Evolutionary conservation across 2,329 filamentous ascomycete genomes (phyloP), one percentile per base, ranked within the genome.

Genomic region (Neonectria neomacrospora): DNA sequence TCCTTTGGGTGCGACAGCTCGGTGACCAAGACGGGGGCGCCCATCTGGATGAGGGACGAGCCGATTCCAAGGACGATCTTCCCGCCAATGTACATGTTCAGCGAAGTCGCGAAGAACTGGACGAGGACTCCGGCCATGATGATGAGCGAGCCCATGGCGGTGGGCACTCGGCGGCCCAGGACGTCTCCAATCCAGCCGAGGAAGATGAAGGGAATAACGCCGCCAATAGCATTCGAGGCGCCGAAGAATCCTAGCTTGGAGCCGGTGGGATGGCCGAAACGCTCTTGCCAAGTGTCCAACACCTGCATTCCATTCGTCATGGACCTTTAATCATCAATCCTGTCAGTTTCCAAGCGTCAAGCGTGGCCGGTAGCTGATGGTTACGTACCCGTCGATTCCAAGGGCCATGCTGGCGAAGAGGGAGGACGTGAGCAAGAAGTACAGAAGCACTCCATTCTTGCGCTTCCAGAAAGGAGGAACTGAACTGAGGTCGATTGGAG

Each of bases 381-480:
- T 2, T n/a, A 74, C 77, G 67, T 71, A 79, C 65, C 80, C 80
- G 41, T 81, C 80, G 44, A 81, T 80, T 14, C 80, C 80, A 28
- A 80, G 71, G 3, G 80, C 78, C 23, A 78, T 77, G 62, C 79
- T 81, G 34, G 80, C 77, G 32, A 81, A 67, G 1, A 81, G 72
- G 5, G 80, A 81, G 0, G 80, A 81, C 0, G 80, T 81, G 16
- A 81, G 74, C 3, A 81, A 67, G 39, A 81, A 81, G 66, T 81
- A 81, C 4, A 81, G 70, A 16, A 81, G 67, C 3, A 80, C 71
- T 2, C 80, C 80, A 74, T 82, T 82, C 50, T 79, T 81, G 12
- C 78, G 65, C 11, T 71, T 71, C 73, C 75, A 79, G 54, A 79
- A 79, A 0, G 76, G 77, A 1, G 76, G 71, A 5, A 77, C 67